Evolutionary conservation across 2,329 filamentous ascomycete genomes (phyloP), one percentile per base, ranked within the genome.

Genomic region (Diplodia intermedia): DNA sequence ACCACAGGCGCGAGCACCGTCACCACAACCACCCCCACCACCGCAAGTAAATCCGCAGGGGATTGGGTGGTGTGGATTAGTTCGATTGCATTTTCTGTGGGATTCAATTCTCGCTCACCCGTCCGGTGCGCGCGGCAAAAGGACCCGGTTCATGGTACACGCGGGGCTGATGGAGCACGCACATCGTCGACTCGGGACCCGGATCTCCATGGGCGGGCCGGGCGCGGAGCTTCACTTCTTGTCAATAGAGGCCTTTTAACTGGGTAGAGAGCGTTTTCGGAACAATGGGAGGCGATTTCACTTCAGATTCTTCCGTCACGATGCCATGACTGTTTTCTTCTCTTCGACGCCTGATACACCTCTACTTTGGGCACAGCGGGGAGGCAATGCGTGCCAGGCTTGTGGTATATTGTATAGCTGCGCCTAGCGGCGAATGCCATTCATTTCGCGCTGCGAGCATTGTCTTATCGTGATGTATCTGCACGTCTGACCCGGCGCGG

Each of bases 1-100:
- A 68, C 26, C 76, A 78, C 75, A 75, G 73, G 72, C 75, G 74
- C 67, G 73, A 71, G 68, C 76, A 78, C 71, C 75, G 72, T 31
- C 77, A 78, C 70, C 72, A 75, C 57, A 52, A 40, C 57, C 66
- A 68, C 57, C 66, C 66, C 7, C 66, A 68, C 57, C 40, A 53
- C 33, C 66, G 66, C 66, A 68, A 65, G 66, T 68, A 68, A 26
- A 54, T 23, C 8, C 9, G 33, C 15, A 11, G 12, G 43, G 31
- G 23, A n/a, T 55, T 14, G 23, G 38, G 56, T 29, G 4, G 53
- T 18, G 36, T 38, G 20, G 38, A 20, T 47, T 23, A 43, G 47
- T 62, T 49, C 57, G 33, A 52, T 52, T 63, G 60, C 60, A 52
- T 52, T 52, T 63, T 31, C 26, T 26, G 60, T 47, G 60, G 36